Evolutionary conservation across 257 asterid genomes (phyloP).

Genomic region (Rubia yunnanensis): DNA sequence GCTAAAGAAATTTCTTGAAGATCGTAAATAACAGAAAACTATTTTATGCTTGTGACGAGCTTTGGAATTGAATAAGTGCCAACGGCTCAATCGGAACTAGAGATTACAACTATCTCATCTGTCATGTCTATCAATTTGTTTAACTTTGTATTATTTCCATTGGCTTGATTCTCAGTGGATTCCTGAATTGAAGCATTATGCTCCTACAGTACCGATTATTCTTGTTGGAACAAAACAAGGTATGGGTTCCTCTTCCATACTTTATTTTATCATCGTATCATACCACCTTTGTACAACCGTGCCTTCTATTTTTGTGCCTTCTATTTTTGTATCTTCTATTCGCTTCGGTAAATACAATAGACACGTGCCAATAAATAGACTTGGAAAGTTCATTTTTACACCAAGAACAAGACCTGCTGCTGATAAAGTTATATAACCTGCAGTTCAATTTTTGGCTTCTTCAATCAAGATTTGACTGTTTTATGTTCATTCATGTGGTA

Average conservation of each 20-base stretch:
- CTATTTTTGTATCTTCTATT: neutral
- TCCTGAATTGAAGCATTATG: slow-evolving; percentile 91
- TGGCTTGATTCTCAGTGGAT: slow-evolving; percentile 60
- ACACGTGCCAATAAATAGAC: neutral
- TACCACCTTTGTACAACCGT: neutral
- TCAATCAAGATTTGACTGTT: neutral
- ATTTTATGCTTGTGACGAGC: too few relatives aligned
- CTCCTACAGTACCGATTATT: slow-evolving; percentile 81
- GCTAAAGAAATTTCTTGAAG: too few relatives aligned
- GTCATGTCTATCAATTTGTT: slow-evolving; percentile 7
- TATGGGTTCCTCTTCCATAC: slow-evolving; percentile 27
- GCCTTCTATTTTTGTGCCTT: too few relatives aligned
- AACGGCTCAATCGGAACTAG: neutral
- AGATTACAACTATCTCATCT: neutral
- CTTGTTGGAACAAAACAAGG: slow-evolving; percentile 98
- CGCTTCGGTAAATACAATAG: neutral
- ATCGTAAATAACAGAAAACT: too few relatives aligned
- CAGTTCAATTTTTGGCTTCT: neutral
- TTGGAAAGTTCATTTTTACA: neutral
- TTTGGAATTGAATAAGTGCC: neutral
- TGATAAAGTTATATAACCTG: neutral
- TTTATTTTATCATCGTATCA: slow-evolving; percentile 2
- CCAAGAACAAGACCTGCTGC: neutral
- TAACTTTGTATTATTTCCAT: slow-evolving; percentile 9
- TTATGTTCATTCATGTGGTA: neutral